Evolutionary conservation across 345 rosid species (phyloP), one percentile per base, ranked within the genome.

Genomic region (Turritis glabra): DNA sequence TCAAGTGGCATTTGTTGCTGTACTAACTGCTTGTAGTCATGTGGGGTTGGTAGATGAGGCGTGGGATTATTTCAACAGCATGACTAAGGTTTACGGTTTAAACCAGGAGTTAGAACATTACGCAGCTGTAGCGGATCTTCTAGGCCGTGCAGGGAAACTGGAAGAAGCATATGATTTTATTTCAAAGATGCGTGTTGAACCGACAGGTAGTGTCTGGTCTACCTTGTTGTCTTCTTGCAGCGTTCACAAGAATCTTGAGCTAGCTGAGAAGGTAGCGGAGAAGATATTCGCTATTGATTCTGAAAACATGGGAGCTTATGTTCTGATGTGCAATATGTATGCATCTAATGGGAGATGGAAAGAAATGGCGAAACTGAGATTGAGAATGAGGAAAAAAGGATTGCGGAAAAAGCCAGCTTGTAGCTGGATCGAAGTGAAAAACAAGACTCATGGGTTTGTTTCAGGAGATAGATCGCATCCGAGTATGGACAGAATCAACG

Each of bases 11-110:
- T 89, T 83, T 77, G 73, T 90, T 40, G 96, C 98, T 35, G 88
- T 87, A 19, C 71, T 93, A 75, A 93, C 97, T 26, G 96, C 97
- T 27, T 93, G 98, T 69, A 93, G 93, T 82, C 96, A 90, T 74
- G 84, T 88, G 6, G 98, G 97, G 46, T 81, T 93, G 56, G 65
- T 84, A 7, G 85, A 86, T 38, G 85, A 82, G 80, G 96, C 85
- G 21, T 81, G 92, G 87, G 77, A 57, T 2, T 83, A 84, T 79
- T 90, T 90, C 71, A 78, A 82, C 60, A 32, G 74, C 71, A 93
- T 93, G 97, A 79, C 77, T 27, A 72, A 62, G 75, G 68, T 83
- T 33, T 85, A 85, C 14, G 84, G 90, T 29, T 82, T 90, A 69
- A 55, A 63, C 54, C 96, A 88, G 1, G 88, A 83, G 61, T 58